phyloP scores from a whole-genome alignment of 2,329 filamentous ascomycete genomes.

The Pseudogymnoascus sp. region DNA sequence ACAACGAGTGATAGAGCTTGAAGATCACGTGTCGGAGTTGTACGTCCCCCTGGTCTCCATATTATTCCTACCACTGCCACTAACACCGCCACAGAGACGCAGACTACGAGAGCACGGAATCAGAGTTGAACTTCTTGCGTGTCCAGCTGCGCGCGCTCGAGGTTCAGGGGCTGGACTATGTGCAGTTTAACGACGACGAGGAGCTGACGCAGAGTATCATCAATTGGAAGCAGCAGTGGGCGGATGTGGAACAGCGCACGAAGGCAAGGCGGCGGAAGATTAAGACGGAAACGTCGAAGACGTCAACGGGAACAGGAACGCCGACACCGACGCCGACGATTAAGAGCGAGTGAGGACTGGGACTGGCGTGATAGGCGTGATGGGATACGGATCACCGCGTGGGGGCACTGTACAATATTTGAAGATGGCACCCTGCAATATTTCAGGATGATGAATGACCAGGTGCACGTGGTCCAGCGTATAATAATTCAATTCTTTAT shows the following conservation, averaged over 20 bases:
- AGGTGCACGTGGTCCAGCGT: background rate
- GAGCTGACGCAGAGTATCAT: constrained; percentile 51
- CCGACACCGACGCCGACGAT: background rate
- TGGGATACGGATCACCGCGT: background rate
- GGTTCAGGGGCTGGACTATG: constrained; percentile 42
- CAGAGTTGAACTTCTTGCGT: constrained; percentile 51
- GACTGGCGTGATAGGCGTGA: background rate
- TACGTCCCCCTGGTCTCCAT: constrained; percentile 26
- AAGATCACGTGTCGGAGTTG: constrained; percentile 50
- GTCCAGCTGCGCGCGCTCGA: constrained; percentile 56
- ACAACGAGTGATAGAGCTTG: constrained; percentile 50
- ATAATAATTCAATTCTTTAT: background rate
- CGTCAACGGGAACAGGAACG: background rate
- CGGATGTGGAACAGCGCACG: constrained; percentile 36
- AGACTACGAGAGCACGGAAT: constrained; percentile 47
- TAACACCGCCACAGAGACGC: constrained; percentile 35
- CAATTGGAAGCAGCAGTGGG: constrained; percentile 54
- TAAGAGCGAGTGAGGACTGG: background rate
- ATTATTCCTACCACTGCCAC: background rate
- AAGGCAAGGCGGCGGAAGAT: constrained; percentile 18
- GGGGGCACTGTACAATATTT: background rate
- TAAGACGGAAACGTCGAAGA: background rate
- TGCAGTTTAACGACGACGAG: constrained; percentile 41
- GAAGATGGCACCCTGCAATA: background rate
- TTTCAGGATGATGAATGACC: background rate